These are phyloP conservation scores for Eucalyptus decipiens DNA, from an alignment of 345 rosid species.

Conservation along the genomic window DNA sequence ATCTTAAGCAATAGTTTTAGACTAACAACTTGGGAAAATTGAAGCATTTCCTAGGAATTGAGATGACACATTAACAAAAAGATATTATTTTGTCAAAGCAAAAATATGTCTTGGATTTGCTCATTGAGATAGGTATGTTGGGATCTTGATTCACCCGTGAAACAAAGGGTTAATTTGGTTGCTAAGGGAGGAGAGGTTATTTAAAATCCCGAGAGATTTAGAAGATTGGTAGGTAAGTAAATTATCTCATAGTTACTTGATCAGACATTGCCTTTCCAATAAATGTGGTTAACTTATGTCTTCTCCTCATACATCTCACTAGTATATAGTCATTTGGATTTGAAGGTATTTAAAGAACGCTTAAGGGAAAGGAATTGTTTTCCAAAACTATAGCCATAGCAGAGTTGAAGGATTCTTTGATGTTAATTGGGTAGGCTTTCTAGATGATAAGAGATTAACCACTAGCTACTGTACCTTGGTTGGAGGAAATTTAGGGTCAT, in stretches of 20 bases:
- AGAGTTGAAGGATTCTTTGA: too few species aligned
- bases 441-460: neutral
- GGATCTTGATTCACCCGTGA: neutral
- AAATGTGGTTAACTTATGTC: neutral
- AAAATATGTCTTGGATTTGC: too few species aligned
- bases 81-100: too few species aligned
- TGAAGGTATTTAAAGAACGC: neutral
- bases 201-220: neutral
- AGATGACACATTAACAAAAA: too few species aligned
- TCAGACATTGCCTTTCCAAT: neutral
- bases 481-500: neutral
- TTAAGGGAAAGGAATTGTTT: neutral
- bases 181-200: neutral
- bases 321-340: neutral
- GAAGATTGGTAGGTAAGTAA: neutral
- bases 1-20: neutral
- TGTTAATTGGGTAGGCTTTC: neutral
- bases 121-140: too few species aligned
- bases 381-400: neutral
- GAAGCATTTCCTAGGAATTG: neutral
- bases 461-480: fast-evolving
- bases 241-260: too few species aligned
- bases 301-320: neutral
- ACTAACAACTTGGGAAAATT: neutral
- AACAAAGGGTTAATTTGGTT: too few species aligned